These are phyloP conservation scores for Nymphaea colorata DNA, from an alignment of 164 flowering plant species.

Conservation along the genomic window DNA sequence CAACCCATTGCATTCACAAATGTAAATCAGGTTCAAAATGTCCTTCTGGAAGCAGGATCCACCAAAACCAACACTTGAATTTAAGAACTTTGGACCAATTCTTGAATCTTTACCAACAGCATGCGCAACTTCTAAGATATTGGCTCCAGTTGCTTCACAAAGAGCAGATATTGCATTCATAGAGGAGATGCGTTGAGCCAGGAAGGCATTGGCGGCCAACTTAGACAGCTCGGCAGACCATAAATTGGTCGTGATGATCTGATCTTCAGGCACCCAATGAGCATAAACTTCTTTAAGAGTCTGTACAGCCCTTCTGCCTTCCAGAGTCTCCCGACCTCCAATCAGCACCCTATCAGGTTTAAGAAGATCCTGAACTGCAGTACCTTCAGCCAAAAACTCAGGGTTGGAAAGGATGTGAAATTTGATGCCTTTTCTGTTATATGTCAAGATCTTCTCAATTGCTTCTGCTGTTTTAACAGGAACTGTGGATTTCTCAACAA, in stretches of 20 bases:
- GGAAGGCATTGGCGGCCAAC: constrained; percentile 90
- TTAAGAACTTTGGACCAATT: constrained; percentile 75
- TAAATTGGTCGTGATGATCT: constrained; percentile 75
- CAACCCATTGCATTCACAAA: constrained; percentile 87
- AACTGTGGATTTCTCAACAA: constrained; percentile 88
- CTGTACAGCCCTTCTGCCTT: constrained; percentile 63
- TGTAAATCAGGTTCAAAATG: constrained; percentile 77
- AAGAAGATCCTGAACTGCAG: constrained; percentile 74
- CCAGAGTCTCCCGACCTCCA: constrained; percentile 90
- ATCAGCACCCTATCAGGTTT: constrained; percentile 80
- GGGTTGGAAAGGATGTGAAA: constrained; percentile 86
- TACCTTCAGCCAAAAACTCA: constrained; percentile 87
- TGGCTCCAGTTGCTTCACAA: constrained; percentile 88
- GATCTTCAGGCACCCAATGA: constrained; percentile 78
- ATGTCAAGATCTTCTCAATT: constrained; percentile 75
- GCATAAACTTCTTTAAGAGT: constrained; percentile 67
- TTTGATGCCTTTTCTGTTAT: constrained; percentile 79
- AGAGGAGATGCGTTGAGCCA: constrained; percentile 86
- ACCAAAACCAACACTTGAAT: constrained; percentile 84
- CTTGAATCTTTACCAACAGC: constrained; percentile 78
- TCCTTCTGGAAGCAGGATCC: constrained; percentile 96
- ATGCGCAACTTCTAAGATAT: constrained; percentile 59
- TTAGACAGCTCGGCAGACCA: constrained; percentile 95
- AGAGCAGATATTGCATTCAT: constrained; percentile 96
- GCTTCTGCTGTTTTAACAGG: constrained; percentile 97